Base-by-base conservation (phyloP, 2,329 filamentous ascomycete genomes). In the Gliomastix tumulicola region DNA sequence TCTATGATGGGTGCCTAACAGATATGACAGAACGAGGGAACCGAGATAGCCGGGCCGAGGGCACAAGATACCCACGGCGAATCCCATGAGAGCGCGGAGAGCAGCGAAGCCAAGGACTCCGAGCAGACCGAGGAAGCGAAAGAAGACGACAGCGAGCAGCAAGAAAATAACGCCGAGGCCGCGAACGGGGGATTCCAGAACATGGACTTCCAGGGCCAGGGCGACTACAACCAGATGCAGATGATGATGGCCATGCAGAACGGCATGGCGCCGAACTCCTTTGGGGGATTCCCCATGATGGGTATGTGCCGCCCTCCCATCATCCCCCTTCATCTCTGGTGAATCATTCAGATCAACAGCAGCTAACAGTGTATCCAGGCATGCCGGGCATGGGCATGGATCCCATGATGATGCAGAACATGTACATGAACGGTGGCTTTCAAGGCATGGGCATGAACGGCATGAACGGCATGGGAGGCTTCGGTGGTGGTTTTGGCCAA, bases 371-470 rank as follows among this genome's bases (percentile, higher is more conserved):
- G n/a, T n/a, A n/a, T n/a, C 17, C 38, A 40, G 38, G 38, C 23
- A 40, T 40, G 83, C 68, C 82, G 48, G 78, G 78, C 53, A 88
- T 90, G 83, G 75, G 75, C 61, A 92, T 94, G 86, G 84, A 89
- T 71, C 79, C 80, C 42, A 79, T 82, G 71, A 65, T 69, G 60
- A 82, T 83, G 76, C 78, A 84, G 59, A 81, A 75, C 63, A 81
- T 82, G 74, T 79, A 79, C 72, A 86, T 88, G 82, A 87, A 79
- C 68, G 78, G 79, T 69, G 77, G 78, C 58, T 87, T 83, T 65
- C 76, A 79, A 71, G 79, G 79, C 70, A 84, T 84, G 78, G 84
- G 84, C 68, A 76, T 77, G 71, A 74, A 70, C 71, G 75, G 79
- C 70, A 86, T 90, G 84, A 74, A 70, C 71, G 75, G 79, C 70